A percentile compares a stretch with the other conserved stretches of the same genome.
Conservation (phyloP, 352 stramenopile genomes). For the Globisporangium irregulare region DNA sequence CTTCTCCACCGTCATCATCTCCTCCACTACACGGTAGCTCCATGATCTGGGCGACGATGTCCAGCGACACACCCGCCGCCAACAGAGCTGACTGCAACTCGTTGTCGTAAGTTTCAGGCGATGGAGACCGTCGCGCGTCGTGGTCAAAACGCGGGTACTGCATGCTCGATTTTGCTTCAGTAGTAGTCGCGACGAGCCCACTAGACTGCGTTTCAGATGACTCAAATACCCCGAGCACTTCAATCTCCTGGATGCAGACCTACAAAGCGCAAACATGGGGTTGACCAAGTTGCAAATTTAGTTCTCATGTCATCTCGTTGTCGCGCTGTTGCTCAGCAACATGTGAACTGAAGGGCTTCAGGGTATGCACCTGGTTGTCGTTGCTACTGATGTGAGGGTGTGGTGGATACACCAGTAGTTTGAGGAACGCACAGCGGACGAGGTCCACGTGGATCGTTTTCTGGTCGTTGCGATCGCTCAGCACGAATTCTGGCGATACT, state of each 20-base stretch:
- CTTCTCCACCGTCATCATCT: neutral
- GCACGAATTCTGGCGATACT: neutral
- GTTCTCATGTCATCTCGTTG: too few species aligned
- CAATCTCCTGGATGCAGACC: slow-evolving; percentile 29
- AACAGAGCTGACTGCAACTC: slow-evolving; percentile 30
- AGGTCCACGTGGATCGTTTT: slow-evolving; percentile 20
- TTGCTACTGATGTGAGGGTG: slow-evolving; percentile 3
- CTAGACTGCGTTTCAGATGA: neutral
- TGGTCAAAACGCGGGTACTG: neutral
- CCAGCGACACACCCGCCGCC: slow-evolving; percentile 31
- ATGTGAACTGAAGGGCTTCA: neutral
- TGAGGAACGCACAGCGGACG: slow-evolving; percentile 27
- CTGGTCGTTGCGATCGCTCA: slow-evolving; percentile 1
- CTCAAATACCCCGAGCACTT: slow-evolving; percentile 21
- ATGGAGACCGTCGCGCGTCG: neutral
- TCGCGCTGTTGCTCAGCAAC: too few species aligned
- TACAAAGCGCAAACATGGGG: neutral
- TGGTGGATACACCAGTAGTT: slow-evolving; percentile 26
- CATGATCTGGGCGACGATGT: slow-evolving; percentile 28
- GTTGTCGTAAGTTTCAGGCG: slow-evolving; percentile 12
- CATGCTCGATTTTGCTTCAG: neutral
- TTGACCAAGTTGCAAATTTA: too few species aligned
- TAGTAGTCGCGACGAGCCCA: neutral
- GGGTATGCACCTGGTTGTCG: slow-evolving; percentile 21
- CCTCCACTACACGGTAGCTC: slow-evolving; percentile 6